These are phyloP conservation scores for Raphanus sativus DNA, from an alignment of 345 rosid species.

Conservation along the genomic window DNA sequence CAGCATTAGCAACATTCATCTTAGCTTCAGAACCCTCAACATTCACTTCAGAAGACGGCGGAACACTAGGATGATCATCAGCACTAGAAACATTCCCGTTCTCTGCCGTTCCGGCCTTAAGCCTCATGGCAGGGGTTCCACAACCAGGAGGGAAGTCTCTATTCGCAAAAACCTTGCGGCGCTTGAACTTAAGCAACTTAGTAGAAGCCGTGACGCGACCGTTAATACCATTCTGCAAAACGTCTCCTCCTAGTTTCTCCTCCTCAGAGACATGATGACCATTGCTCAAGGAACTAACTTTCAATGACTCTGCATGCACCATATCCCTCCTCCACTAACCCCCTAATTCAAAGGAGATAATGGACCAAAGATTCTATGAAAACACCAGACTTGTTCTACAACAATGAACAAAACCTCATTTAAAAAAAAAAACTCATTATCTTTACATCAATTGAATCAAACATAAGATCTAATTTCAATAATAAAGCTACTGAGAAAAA, in stretches of 20 bases:
- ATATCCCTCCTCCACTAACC: constrained; percentile 14
- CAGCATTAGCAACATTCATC: background rate
- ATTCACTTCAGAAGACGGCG: too few species aligned
- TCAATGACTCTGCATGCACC: constrained; percentile 17
- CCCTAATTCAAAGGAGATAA: constrained; percentile 9
- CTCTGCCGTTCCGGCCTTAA: background rate
- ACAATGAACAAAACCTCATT: background rate
- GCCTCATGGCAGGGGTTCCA: constrained; percentile 36
- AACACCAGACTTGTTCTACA: constrained; percentile 3
- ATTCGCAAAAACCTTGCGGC: constrained; percentile 48
- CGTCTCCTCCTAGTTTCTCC: constrained; percentile 30
- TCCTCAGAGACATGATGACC: constrained; percentile 34
- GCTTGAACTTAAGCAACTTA: constrained; percentile 40
- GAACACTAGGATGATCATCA: background rate
- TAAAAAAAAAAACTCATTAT: background rate
- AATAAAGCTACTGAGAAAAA: too few species aligned
- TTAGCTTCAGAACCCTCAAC: background rate
- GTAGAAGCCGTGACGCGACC: background rate
- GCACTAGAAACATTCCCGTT: constrained; percentile 1
- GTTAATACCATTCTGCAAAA: constrained; percentile 37
- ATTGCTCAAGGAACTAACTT: constrained; percentile 18
- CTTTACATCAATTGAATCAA: background rate
- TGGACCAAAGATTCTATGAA: background rate
- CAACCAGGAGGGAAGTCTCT: constrained; percentile 77
- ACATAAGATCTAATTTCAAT: background rate